Percentiles rank a stretch among this genome's conserved stretches.
These are phyloP conservation scores for Hericium coralloides DNA, from an alignment of 768 basidiomycete species.

Conservation along the genomic window DNA sequence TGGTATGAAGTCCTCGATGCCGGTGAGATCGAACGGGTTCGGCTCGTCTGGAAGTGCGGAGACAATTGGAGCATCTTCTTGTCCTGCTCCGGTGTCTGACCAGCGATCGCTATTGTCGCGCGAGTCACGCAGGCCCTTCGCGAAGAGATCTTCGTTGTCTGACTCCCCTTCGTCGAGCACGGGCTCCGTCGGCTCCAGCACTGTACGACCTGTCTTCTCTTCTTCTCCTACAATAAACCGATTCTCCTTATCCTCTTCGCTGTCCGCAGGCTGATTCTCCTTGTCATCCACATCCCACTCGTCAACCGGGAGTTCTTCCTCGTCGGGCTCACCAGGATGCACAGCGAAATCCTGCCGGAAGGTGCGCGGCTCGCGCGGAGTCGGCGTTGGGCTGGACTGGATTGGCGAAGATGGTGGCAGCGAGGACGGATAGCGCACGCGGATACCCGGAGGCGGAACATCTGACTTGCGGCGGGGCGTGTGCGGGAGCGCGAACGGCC, in stretches of 20 bases:
- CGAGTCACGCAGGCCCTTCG: slow-evolving; percentile 8
- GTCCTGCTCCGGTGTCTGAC: not conserved
- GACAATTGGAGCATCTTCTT: not conserved
- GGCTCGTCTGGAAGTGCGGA: not conserved
- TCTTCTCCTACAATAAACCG: slow-evolving; percentile 22
- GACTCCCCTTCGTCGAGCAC: not conserved
- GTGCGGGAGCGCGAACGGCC: not conserved
- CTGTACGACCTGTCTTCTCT: slow-evolving; percentile 3
- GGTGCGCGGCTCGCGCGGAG: not conserved
- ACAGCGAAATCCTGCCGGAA: not conserved
- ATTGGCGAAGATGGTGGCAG: slow-evolving; percentile 1
- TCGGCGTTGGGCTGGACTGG: not conserved
- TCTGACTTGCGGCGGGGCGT: not conserved
- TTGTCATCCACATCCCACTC: slow-evolving; percentile 72
- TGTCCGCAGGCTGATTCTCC: slow-evolving; percentile 72
- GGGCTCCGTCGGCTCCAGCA: slow-evolving; percentile 1
- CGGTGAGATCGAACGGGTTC: not conserved
- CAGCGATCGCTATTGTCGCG: slow-evolving; percentile 9
- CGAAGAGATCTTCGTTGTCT: slow-evolving; percentile 11
- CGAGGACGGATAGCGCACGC: not conserved
- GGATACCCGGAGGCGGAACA: not conserved
- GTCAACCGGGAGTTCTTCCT: slow-evolving; percentile 28
- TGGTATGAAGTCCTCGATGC: not conserved
- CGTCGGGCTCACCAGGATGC: not conserved
- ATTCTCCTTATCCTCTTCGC: slow-evolving; percentile 74